Evolutionary conservation across 75 land plant species (phyloP), one percentile per base, ranked within the genome.

Genomic region (Pinus tabuliformis): DNA sequence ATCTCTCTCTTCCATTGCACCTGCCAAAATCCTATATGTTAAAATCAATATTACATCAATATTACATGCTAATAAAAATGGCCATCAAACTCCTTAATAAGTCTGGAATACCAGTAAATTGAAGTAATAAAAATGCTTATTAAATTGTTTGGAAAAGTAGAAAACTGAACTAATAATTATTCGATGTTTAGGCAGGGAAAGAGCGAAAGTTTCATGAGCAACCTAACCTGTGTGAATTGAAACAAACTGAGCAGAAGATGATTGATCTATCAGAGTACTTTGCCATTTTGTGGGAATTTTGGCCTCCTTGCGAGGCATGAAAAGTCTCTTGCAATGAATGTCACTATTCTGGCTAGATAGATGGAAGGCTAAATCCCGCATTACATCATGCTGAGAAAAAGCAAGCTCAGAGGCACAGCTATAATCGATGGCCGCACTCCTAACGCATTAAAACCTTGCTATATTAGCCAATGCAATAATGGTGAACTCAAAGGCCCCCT

Each of bases 281-380:
- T 9, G 54, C 91, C 91, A 90, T 37, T 87, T 84, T 57, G 76
- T 84, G 11, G 89, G 91, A 20, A 90, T 81, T 13, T 45, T 58
- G 14, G 39, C 22, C 37, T 90, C 89, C 72, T 81, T 87, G 58
- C 76, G 78, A 13, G 89, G 78, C 91, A 90, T 90, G 11, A 90
- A 42, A 57, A 90, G 63, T 58, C 91, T 76, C 64, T 37, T 82
- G 9, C 85, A 58, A 13, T 75, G 62, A 28, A 78, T 80, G 26
- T 80, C 9, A 3, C 36, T 26, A 13, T 78, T 83, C 1, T 24
- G 75, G 37, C 66, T 80, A 39, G 63, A 72, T 37, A 83, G 1
- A 62, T 87, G 72, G 66, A 90, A 75, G 76, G 89, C 91, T 49
- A 90, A 79, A 66, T 90, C 91, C 77, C 91, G 75, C 68, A 90